Evolutionary conservation across 768 basidiomycete genomes (phyloP), one percentile per base, ranked within the genome.

Genomic region (Termitomyces sp.): DNA sequence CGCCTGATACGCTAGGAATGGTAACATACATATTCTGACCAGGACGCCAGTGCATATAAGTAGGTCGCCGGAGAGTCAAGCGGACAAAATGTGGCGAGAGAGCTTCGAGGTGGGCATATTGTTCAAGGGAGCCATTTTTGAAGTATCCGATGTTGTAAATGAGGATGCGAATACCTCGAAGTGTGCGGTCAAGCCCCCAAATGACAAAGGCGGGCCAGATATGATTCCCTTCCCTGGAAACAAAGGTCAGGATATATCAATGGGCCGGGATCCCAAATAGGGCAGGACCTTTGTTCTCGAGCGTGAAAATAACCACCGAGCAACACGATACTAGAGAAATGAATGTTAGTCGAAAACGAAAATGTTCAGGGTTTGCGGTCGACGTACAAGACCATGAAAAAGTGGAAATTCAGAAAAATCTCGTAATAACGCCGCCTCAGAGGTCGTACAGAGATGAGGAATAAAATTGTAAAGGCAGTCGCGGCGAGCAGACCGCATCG

Each of bases 11-110:
- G 1, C 71, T 62, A 4, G 82, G 82, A 60, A 85, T 68, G 10
- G 70, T 74, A 21, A 86, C 68, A 60, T 76, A 85, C 0, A 74
- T 78, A 35, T 75, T 73, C 66, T 86, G 85, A 8, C 84, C 85
- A 0, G 85, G 74, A 21, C 68, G 71, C 71, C 85, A 79, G 60
- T 73, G 73, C 16, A 74, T 66, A 27, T 67, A 59, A 8, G 59
- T 53, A 4, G 78, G 76, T 21, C 78, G 74, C 35, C 64, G 62
- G 28, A 83, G 62, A 17, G 73, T 71, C 14, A 86, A 64, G 17
- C 79, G 79, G 23, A 85, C 62, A 61, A 80, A 75, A 56, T 71
- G 70, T 3, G 73, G 72, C 6, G 77, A 76, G 27, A 82, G 66
- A 2, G 77, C 60, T 56, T 81, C 79, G 1, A 73, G 70, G 21